phyloP scores from a whole-genome alignment of 78 protist species.

The Dictyostelium purpureum region DNA sequence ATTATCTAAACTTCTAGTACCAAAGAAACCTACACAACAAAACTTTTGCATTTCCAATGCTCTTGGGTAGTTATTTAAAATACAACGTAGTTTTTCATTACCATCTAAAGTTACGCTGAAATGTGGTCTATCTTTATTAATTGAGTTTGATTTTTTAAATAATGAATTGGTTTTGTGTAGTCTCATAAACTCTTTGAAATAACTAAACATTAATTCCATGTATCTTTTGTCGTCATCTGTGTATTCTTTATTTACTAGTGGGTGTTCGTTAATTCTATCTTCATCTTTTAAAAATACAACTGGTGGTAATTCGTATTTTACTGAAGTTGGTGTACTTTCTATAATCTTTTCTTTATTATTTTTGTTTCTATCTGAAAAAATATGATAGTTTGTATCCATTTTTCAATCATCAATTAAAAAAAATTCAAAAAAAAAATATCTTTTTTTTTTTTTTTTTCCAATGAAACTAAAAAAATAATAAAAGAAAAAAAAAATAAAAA shows the following conservation, averaged over 20 bases:
- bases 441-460: too few species aligned
- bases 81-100: constrained; percentile 18
- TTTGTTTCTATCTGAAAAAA: neutral
- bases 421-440: neutral
- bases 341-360: neutral
- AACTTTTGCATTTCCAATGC: neutral
- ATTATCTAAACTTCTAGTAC: neutral
- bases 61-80: neutral
- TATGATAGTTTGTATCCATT: constrained; percentile 11
- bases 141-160: neutral
- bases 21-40: constrained; percentile 28
- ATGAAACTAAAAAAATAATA: too few species aligned
- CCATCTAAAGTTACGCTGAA: neutral
- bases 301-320: neutral
- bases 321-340: neutral
- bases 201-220: constrained; percentile 4
- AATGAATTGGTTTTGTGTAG: neutral
- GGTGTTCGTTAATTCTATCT: neutral
- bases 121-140: neutral
- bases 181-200: neutral
- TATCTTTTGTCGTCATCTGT: neutral
- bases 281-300: neutral
- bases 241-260: neutral
- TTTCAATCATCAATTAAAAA: neutral
- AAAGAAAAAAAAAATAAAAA: too few species aligned